A percentile compares a stretch with the other conserved stretches of the same genome.
Evolutionary conservation across 495 filamentous ascomycete species (phyloP).

Genomic region (Astrothelium subdiscretum): DNA sequence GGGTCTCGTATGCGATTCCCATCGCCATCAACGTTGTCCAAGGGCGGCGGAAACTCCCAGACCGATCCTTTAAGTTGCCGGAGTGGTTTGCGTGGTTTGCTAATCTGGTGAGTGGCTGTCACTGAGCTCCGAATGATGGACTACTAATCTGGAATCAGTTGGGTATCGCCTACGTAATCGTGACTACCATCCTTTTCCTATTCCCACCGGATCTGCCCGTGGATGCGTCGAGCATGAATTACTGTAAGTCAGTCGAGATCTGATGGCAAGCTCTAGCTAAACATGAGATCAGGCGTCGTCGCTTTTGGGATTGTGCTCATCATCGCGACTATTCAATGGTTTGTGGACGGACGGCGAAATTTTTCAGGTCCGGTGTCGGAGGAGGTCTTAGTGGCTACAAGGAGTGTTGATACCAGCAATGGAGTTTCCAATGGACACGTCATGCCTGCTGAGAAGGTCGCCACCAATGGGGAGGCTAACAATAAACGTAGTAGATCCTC

Average conservation of each 20-base stretch:
- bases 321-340: conserved; percentile 54
- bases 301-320: conserved; percentile 58
- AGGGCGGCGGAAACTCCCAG: conserved; percentile 49
- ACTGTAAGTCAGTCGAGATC: conserved; percentile 14
- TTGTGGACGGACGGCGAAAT: conserved; percentile 62
- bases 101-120: conserved; percentile 33
- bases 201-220: conserved; percentile 60
- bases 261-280: conserved; percentile 30
- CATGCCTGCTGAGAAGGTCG: background rate
- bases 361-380: conserved; percentile 51
- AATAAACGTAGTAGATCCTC: background rate
- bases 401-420: background rate
- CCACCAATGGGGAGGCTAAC: background rate
- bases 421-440: background rate
- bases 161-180: conserved; percentile 49
- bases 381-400: background rate
- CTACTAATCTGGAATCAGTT: conserved; percentile 34
- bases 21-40: conserved; percentile 54
- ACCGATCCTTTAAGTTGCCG: conserved; percentile 49
- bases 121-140: background rate
- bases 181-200: conserved; percentile 65
- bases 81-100: conserved; percentile 46
- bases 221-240: conserved; percentile 58
- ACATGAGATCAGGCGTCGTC: conserved; percentile 46
- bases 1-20: conserved; percentile 62